Conservation (phyloP, 2,329 filamentous ascomycete species). For the Rhynchosporium agropyri region DNA sequence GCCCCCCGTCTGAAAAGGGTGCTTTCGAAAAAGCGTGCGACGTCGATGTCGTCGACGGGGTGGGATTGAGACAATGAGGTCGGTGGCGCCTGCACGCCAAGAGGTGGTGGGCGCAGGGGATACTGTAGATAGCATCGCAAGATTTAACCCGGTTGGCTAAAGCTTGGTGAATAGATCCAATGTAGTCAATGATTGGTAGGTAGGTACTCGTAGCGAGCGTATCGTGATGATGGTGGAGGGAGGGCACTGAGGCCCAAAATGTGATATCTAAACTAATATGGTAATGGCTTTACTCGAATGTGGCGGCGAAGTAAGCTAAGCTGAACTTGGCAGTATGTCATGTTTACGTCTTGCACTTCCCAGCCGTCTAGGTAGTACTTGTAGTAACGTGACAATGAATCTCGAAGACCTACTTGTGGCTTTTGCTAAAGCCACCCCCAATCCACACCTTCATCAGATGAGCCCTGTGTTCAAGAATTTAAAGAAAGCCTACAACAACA, state of each 20-base stretch:
- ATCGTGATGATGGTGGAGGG: not conserved
- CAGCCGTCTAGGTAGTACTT: not conserved
- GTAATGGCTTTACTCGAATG: not conserved
- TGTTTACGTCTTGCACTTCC: not conserved
- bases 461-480: no score
- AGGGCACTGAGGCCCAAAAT: not conserved
- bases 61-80: slow-evolving; percentile 12
- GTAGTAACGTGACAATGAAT: slow-evolving; percentile 4
- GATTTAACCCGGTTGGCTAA: not conserved
- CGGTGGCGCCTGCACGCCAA: slow-evolving; percentile 19
- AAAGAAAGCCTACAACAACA: not conserved
- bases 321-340: not conserved
- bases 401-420: not conserved
- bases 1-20: not conserved
- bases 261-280: not conserved
- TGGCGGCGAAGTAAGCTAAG: not conserved
- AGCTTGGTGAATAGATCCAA: not conserved
- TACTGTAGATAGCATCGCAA: not conserved
- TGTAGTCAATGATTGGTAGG: no score
- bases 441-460: no score
- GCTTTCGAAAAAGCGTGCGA: not conserved
- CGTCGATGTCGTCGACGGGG: slow-evolving; percentile 5
- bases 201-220: not conserved
- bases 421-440: slow-evolving; percentile 1
- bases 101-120: not conserved